These are phyloP conservation scores for Zygnema cylindricum DNA, from an alignment of 139 green algal genomes.

Conservation along the genomic window DNA sequence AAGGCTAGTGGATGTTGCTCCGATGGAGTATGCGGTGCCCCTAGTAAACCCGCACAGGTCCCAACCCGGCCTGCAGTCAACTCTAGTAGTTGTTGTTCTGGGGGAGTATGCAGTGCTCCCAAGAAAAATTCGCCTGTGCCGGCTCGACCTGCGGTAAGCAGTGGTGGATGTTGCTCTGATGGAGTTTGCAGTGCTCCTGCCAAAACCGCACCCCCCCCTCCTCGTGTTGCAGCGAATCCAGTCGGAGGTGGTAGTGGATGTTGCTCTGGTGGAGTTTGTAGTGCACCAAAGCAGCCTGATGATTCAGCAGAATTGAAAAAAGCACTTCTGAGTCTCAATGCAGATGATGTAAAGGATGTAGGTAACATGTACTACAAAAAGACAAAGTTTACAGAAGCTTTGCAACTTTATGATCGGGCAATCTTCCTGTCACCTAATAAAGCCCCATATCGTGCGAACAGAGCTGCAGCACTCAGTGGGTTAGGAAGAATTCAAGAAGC, in stretches of 20 bases:
- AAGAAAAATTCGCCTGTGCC: not conserved
- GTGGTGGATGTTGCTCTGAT: not conserved
- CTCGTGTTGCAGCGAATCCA: not conserved
- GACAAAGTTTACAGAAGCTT: slow-evolving; percentile 14
- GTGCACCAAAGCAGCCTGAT: not conserved
- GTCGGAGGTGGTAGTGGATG: not conserved
- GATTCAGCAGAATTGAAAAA: not conserved
- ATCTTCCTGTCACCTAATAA: not conserved
- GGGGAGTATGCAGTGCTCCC: not conserved
- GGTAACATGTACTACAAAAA: slow-evolving; percentile 36
- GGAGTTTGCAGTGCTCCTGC: not conserved
- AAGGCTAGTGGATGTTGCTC: not conserved
- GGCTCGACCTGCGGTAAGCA: not conserved
- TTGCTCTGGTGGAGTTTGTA: not conserved
- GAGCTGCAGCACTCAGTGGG: slow-evolving; percentile 20
- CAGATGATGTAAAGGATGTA: slow-evolving; percentile 13
- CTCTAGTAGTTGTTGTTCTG: not conserved
- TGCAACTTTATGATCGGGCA: slow-evolving; percentile 34
- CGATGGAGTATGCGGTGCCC: not conserved
- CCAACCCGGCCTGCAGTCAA: not conserved
- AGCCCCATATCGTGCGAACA: slow-evolving; percentile 40
- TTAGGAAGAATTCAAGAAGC: slow-evolving; percentile 31
- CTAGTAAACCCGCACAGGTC: not conserved
- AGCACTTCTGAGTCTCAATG: not conserved
- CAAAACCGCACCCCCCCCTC: not conserved